Percentiles rank a stretch among this genome's conserved stretches.
Conservation (phyloP, 2,329 filamentous ascomycete genomes). For the Penicillium sp. region DNA sequence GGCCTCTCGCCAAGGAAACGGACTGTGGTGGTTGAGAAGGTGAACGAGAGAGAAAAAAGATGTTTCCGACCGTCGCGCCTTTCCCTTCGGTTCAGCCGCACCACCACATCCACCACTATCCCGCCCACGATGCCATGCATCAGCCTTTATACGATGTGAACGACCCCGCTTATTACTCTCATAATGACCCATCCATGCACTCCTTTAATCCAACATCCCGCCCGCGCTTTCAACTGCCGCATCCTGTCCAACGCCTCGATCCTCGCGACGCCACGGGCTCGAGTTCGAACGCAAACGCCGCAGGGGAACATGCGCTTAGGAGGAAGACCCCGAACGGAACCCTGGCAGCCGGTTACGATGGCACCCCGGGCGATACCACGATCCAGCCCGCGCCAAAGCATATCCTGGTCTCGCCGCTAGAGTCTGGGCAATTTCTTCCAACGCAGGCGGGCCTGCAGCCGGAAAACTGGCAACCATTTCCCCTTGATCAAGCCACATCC, state of each 20-base stretch:
- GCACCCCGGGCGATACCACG: conserved; percentile 69
- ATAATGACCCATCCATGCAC: conserved; percentile 27
- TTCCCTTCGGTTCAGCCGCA: conserved; percentile 45
- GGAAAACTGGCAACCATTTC: conserved; percentile 34
- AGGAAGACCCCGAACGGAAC: conserved; percentile 95
- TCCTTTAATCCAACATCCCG: conserved; percentile 30
- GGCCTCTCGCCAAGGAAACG: conserved; percentile 8
- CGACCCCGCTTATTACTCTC: conserved; percentile 24
- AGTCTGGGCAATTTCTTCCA: conserved; percentile 37
- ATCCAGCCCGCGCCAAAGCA: conserved; percentile 78
- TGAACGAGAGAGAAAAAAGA: conserved; percentile 30
- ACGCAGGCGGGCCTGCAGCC: conserved; percentile 31
- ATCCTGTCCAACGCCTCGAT: conserved; percentile 40
- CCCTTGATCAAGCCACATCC: conserved; percentile 29
- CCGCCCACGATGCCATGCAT: conserved; percentile 29
- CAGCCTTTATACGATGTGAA: conserved; percentile 32
- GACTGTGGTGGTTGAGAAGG: conserved; percentile 19
- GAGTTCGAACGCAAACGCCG: conserved; percentile 22
- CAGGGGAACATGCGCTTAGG: conserved; percentile 71
- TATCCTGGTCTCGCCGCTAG: conserved; percentile 66
- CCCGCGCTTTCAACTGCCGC: conserved; percentile 38
- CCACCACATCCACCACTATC: conserved; percentile 36
- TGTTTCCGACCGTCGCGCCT: conserved; percentile 50
- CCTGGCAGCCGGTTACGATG: conserved; percentile 86
- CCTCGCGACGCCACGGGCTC: conserved; percentile 27